A percentile compares a stretch with the other conserved stretches of the same genome.
phyloP scores from a whole-genome alignment of 495 filamentous ascomycete genomes.

The Neurospora sp. region DNA sequence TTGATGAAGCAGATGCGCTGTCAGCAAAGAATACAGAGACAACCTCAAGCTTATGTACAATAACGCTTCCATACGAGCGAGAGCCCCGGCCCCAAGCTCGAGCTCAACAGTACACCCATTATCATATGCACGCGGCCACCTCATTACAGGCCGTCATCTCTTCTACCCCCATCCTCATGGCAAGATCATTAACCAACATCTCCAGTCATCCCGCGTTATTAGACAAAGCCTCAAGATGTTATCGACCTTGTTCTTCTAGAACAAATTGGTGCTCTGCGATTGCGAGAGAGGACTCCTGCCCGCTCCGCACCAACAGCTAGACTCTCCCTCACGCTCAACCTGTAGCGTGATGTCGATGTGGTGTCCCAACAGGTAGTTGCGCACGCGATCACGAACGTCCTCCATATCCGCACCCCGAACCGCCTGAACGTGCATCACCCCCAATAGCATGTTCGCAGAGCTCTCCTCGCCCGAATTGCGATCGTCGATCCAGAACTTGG shows the following conservation, averaged over 20 bases:
- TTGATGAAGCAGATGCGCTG: not conserved
- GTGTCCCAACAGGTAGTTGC: slow-evolving; percentile 46
- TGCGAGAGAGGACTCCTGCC: slow-evolving; percentile 22
- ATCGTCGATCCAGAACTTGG: slow-evolving; percentile 90
- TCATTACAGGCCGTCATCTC: not conserved
- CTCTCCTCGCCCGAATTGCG: slow-evolving; percentile 33
- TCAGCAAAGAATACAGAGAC: not conserved
- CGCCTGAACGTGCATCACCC: slow-evolving; percentile 76
- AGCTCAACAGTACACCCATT: not conserved
- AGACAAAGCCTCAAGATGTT: not conserved
- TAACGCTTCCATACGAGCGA: not conserved
- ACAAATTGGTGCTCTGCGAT: slow-evolving; percentile 15
- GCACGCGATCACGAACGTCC: slow-evolving; percentile 61
- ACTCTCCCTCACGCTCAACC: slow-evolving; percentile 63
- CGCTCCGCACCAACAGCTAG: slow-evolving; percentile 67
- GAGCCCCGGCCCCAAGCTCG: not conserved
- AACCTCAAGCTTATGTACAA: not conserved
- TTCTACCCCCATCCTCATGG: not conserved
- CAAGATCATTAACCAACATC: not conserved
- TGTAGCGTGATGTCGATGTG: slow-evolving; percentile 66
- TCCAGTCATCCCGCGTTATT: not conserved
- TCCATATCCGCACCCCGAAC: slow-evolving; percentile 59
- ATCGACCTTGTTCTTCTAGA: slow-evolving; percentile 4
- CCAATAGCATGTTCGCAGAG: slow-evolving; percentile 46
- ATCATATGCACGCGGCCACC: not conserved